These are phyloP conservation scores for Fusarium virguliforme DNA, from an alignment of 2,329 filamentous ascomycete species.

Conservation along the genomic window DNA sequence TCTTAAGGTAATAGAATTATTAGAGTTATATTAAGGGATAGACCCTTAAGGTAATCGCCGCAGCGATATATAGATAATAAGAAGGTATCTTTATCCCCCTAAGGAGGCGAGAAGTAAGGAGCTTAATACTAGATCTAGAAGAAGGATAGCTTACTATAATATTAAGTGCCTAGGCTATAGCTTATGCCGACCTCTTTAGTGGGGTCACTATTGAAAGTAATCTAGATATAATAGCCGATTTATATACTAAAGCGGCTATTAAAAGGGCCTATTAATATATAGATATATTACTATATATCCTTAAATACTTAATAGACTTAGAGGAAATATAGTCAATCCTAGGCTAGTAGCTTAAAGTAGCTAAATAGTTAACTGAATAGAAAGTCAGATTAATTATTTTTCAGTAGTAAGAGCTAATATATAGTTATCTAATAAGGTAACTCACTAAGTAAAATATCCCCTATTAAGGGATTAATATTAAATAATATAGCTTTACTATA, in stretches of 20 bases:
- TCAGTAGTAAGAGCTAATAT: neutral
- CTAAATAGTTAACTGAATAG: neutral
- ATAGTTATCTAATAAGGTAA: constrained; percentile 15
- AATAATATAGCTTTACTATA: neutral
- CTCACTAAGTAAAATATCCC: neutral
- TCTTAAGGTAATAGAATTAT: neutral
- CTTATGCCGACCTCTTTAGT: constrained; percentile 22
- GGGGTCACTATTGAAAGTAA: constrained; percentile 22
- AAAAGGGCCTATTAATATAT: neutral
- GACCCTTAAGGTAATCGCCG: neutral
- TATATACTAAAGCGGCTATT: neutral
- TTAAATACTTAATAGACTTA: constrained; percentile 6
- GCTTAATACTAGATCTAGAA: constrained; percentile 21
- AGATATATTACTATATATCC: neutral
- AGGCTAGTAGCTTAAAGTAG: neutral
- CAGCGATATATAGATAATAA: constrained; percentile 8
- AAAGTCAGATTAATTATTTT: neutral
- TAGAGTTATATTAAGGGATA: neutral
- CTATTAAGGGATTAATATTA: neutral
- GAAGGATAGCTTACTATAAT: constrained; percentile 18
- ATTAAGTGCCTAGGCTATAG: constrained; percentile 1
- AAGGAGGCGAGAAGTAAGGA: constrained; percentile 13
- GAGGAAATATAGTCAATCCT: neutral
- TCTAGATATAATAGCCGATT: constrained; percentile 14
- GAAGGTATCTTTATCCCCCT: neutral